Evolutionary conservation across 1,139 yeast species (phyloP).

Genomic region (Candida sp.): DNA sequence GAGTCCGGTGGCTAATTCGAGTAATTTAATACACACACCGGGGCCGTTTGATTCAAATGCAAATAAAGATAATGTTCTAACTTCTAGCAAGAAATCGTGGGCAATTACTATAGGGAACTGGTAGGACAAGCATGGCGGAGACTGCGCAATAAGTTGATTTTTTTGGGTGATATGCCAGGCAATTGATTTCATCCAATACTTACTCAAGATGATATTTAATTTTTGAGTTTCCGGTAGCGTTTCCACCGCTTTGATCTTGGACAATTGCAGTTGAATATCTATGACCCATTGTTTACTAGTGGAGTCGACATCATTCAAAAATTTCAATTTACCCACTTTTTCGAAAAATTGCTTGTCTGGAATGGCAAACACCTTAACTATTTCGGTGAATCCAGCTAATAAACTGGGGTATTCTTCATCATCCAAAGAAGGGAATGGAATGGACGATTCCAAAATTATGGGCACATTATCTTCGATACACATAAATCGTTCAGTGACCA

Average conservation of each 20-base stretch:
- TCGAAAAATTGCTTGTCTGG: constrained; percentile 35
- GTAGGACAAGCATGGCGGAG: constrained; percentile 17
- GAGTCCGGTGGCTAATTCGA: constrained; percentile 30
- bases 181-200: constrained; percentile 35
- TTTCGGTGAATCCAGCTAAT: constrained; percentile 27
- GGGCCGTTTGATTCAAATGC: constrained; percentile 41
- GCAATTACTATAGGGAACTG: constrained; percentile 33
- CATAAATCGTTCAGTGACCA: constrained; percentile 39
- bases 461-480: constrained; percentile 38
- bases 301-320: constrained; percentile 4
- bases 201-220: constrained; percentile 30
- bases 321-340: constrained; percentile 19
- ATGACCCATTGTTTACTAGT: constrained; percentile 18
- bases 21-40: constrained; percentile 33
- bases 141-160: constrained; percentile 16
- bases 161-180: constrained; percentile 37
- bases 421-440: constrained; percentile 30
- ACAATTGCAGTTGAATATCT: constrained; percentile 26
- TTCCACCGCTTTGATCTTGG: constrained; percentile 17
- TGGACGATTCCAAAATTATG: constrained; percentile 31
- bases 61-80: constrained; percentile 25
- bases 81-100: constrained; percentile 22
- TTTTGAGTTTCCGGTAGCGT: constrained; percentile 28
- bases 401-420: constrained; percentile 35
- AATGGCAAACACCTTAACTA: constrained; percentile 26